Evolutionary conservation across 1,284 basidiomycete species (phyloP), one percentile per base, ranked within the genome.

Genomic region (Ustilago vetiveriae): DNA sequence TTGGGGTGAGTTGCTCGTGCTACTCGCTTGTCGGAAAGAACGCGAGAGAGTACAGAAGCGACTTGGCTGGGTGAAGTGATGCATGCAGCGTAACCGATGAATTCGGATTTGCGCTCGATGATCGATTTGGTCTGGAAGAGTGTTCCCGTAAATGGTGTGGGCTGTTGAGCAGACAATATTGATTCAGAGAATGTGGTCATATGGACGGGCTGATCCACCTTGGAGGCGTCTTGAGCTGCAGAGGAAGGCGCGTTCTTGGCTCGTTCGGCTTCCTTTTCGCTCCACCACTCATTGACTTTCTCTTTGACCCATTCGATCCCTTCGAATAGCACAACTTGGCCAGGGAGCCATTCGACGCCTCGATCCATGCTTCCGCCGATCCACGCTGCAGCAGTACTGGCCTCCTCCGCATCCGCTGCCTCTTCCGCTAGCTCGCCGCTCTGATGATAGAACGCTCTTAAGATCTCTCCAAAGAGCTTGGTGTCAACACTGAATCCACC

Each of bases 291-390:
- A 16, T 52, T 33, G 6, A 81, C 56, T 23, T 58, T 54, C 41
- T 82, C 81, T 23, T 72, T 71, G 13, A 77, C 81, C 60, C 63
- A 64, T 47, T 82, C 82, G 30, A 82, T 67, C 10, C 78, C 81
- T 47, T 83, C 82, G 35, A 82, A 83, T 13, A 82, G 45, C 26
- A 77, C 66, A 13, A 78, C 74, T 24, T 77, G 59, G 4, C 81
- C 81, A 3, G 32, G 35, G 0, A 16, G 11, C 78, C 78, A 80
- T 2, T 64, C 29, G 10, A 76, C 64, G 3, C 56, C 68, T 14
- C 50, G 44, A 21, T 60, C 47, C 43, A 57, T 53, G 4, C 48
- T 47, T 0, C 54, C 70, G 0, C 57, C 56, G 11, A 50, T 27
- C 58, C 57, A 58, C 1, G 26, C 53, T 1, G 46, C 36, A 13